Base-by-base conservation (phyloP, 2,329 filamentous ascomycete genomes). In the Trichoderma simmonsii region DNA sequence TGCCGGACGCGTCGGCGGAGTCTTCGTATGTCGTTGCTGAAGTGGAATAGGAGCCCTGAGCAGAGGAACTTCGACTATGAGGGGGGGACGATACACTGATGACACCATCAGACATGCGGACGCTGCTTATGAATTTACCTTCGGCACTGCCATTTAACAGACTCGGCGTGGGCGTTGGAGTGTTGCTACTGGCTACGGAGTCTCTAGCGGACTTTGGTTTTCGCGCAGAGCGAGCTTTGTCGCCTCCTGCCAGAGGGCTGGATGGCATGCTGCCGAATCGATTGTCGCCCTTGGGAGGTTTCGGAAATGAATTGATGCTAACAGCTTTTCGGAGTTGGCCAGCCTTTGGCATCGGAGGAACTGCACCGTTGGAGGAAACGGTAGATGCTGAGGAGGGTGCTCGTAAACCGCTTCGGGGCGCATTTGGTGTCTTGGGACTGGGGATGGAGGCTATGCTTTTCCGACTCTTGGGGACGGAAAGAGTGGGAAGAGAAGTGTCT, bases 261-360 rank as follows among this genome's bases (percentile, higher is more conserved):
- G 86, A 89, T 66, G 88, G 93, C 71, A 90, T 84, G 82, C 87
- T 94, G 76, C 84, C 84, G 62, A 85, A 83, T 75, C 88, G 86
- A 69, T 83, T 86, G 69, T 87, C 86, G 62, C 90, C 89, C 75
- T 91, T 91, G 15, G 95, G 95, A 15, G 95, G 95, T 75, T 97
- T 93, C 34, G 95, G 95, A 78, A 98, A 98, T 1, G 94, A 91
- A 79, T 95, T 95, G 78, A 98, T 97, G 85, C 95, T 98, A 78
- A 97, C 92, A 1, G 93, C 93, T 82, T 97, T 97, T 74, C 94
- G 90, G 70, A 98, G 82, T 1, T 89, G 86, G 6, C 86, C 81
- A 2, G 87, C 85, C 72, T 87, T 88, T 21, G 88, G 84, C 18
- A 88, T 85, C 6, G 89, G 87, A 12, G 91, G 81, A 64, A 86